A percentile compares a stretch with the other conserved stretches of the same genome.
Evolutionary conservation across 164 flowering plant species (phyloP).

Genomic region (Buxus sempervirens): DNA sequence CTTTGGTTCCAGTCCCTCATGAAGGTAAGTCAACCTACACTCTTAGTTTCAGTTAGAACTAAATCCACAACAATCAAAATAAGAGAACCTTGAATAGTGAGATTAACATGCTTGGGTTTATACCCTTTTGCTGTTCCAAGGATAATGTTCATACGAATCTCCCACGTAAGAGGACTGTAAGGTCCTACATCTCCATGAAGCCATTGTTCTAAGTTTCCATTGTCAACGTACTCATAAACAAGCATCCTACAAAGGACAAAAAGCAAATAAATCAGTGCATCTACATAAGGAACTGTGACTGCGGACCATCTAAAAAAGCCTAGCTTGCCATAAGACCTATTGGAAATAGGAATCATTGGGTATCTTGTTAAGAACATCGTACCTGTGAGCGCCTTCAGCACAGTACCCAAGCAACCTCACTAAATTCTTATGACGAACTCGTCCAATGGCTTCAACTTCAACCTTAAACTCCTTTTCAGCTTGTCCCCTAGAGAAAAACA

Average conservation of each 20-base stretch:
- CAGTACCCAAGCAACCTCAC: conserved; percentile 91
- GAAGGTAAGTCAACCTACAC: conserved; percentile 68
- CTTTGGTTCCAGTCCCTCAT: conserved; percentile 91
- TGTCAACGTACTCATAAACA: conserved; percentile 80
- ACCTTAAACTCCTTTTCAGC: conserved; percentile 83
- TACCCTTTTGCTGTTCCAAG: conserved; percentile 93
- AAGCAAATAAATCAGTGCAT: conserved; percentile 3
- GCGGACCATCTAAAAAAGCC: background rate
- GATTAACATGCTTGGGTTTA: background rate
- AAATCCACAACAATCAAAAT: background rate
- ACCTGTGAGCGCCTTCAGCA: conserved; percentile 95
- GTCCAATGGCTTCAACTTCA: conserved; percentile 88
- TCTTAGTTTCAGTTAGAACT: background rate
- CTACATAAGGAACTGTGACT: background rate
- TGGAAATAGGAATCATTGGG: background rate
- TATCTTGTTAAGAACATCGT: conserved; percentile 4
- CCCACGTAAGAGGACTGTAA: conserved; percentile 77
- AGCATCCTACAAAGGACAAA: conserved; percentile 54
- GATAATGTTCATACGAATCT: conserved; percentile 65
- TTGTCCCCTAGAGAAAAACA: conserved; percentile 49
- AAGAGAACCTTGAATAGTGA: background rate
- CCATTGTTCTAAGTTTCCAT: conserved; percentile 89
- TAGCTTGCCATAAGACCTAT: background rate
- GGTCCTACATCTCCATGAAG: conserved; percentile 83
- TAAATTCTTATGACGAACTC: conserved; percentile 84